Percentiles rank a stretch among this genome's conserved stretches.
Conservation (phyloP, 352 stramenopile species). For the Phytophthora sp. region DNA sequence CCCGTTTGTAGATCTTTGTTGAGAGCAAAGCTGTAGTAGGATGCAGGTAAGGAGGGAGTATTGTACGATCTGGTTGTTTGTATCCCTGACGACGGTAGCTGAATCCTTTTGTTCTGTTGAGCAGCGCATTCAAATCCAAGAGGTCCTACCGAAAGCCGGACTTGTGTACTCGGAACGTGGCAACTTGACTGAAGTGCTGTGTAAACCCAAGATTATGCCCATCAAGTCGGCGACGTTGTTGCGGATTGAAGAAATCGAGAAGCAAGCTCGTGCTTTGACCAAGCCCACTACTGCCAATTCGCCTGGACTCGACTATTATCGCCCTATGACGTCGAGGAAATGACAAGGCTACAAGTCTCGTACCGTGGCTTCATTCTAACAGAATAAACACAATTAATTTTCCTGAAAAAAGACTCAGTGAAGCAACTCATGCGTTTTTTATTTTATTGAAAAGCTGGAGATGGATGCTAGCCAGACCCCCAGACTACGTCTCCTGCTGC, state of each 20-base stretch:
- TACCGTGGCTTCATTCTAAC: no score
- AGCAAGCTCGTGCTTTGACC: slow-evolving; percentile 54
- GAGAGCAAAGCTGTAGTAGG: background rate
- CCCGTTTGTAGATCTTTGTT: slow-evolving; percentile 10
- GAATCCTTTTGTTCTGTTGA: background rate
- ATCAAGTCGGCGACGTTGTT: slow-evolving; percentile 89
- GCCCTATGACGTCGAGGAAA: slow-evolving; percentile 24
- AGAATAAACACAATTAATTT: background rate
- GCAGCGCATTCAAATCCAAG: slow-evolving; percentile 79
- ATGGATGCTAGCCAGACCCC: background rate
- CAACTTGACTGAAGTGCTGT: slow-evolving; percentile 87
- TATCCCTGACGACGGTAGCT: background rate
- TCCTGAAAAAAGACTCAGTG: background rate
- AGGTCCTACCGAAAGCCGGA: slow-evolving; percentile 87
- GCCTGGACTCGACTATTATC: slow-evolving; percentile 27
- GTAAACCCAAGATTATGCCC: slow-evolving; percentile 91
- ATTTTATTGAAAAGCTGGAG: no score
- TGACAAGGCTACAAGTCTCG: slow-evolving; percentile 12
- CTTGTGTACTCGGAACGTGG: slow-evolving; percentile 89
- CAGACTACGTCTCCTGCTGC: background rate
- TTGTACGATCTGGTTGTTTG: background rate
- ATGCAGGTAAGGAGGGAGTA: slow-evolving; percentile 28
- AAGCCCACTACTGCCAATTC: slow-evolving; percentile 30
- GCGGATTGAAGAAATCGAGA: slow-evolving; percentile 88
- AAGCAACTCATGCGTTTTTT: no score